Conservation (phyloP, 1,284 basidiomycete species). For the Tremellales sp. region DNA sequence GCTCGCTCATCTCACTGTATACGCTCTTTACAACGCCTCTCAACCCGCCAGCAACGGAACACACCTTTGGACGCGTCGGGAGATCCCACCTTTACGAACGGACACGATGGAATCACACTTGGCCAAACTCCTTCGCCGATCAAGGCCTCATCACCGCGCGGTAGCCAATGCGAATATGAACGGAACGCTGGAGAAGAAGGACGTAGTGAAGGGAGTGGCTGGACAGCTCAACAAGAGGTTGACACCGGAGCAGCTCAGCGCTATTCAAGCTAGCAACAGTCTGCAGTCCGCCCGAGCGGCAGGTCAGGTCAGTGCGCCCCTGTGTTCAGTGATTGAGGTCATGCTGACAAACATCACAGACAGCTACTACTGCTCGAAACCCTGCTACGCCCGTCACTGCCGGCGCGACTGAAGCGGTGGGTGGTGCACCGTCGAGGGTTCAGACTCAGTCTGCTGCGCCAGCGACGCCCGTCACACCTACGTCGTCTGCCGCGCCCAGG, state of each 20-base stretch:
- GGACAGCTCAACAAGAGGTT: conserved; percentile 10
- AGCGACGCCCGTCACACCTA: conserved; percentile 6
- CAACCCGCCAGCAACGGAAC: not conserved
- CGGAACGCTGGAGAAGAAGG: not conserved
- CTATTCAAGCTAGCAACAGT: conserved; percentile 8
- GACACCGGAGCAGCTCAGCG: conserved; percentile 14
- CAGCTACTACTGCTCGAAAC: not conserved
- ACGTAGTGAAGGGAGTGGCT: not conserved
- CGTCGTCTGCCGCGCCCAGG: not conserved
- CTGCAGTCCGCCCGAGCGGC: conserved; percentile 5
- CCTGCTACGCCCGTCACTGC: not conserved
- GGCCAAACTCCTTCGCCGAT: not conserved
- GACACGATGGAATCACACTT: not conserved
- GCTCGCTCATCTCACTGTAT: not conserved
- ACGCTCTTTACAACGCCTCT: not conserved
- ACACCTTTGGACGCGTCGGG: not conserved
- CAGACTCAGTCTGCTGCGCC: conserved; percentile 1
- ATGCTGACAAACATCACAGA: not conserved
- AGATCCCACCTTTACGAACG: not conserved
- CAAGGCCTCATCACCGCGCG: not conserved
- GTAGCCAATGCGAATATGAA: not conserved
- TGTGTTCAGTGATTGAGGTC: not conserved
- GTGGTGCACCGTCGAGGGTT: not conserved
- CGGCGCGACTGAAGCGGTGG: not conserved
- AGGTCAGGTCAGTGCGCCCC: conserved; percentile 7